Evolutionary conservation across 257 asterid species (phyloP), one percentile per base, ranked within the genome.

Genomic region (Nyctanthes arbortristis): DNA sequence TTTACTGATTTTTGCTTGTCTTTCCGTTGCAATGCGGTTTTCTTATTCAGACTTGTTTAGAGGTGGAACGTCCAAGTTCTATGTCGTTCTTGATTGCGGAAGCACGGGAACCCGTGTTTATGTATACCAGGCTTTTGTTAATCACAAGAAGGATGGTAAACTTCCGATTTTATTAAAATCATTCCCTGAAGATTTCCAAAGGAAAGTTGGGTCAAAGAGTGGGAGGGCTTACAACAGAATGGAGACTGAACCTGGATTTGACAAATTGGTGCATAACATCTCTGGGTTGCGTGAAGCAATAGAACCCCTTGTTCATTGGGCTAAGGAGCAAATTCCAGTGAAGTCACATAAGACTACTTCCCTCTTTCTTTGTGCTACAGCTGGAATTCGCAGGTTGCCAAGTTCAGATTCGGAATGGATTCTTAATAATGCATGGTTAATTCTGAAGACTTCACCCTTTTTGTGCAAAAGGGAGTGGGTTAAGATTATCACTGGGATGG

Each of bases 161-260:
- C 95, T 94, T 54, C 99, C 98, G 52, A 78, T 94, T 70, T 35
- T 78, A 16, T 56, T 91, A 67, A 91, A 79, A 76, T 87, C 98
- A 31, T 60, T 91, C 79, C 99, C 99, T 5, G 97, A 89, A 81
- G 84, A 79, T 58, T 81, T 89, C 81, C 73, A 79, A 66, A 82
- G 78, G 72, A 87, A 81, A 78, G 66, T 87, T n/a, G 82, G 80
- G 60, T 80, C 89, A 12, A 82, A 80, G 70, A 79, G 77, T 36
- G 88, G 96, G 34, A 91, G 99, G 65, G 99, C 99, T 65, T 94
- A 89, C 81, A 86, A 89, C 83, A 79, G 98, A 79, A 92, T 89
- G 97, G 98, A 94, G 83, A 89, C 96, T 8, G 99, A 91, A 80
- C 99, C 99, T 35, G 99, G 99, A 20, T 83, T 94, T 69, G 99